phyloP scores from a whole-genome alignment of 345 rosid species.

The Eutrema heterophyllum region DNA sequence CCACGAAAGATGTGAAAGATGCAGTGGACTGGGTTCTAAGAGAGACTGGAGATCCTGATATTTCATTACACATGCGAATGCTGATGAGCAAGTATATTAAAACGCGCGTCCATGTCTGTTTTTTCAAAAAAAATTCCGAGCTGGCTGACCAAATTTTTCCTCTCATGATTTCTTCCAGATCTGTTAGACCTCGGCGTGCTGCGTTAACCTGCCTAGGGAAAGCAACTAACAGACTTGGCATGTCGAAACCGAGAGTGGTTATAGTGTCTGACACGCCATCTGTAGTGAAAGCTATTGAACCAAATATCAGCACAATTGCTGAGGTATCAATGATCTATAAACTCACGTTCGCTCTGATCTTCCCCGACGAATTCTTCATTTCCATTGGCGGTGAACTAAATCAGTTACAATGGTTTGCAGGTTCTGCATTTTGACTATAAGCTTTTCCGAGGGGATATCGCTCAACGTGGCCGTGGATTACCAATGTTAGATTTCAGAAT shows the following conservation, averaged over 20 bases:
- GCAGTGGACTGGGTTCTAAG: constrained; percentile 77
- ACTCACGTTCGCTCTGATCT: neutral
- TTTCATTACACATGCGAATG: constrained; percentile 92
- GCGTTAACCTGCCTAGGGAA: constrained; percentile 63
- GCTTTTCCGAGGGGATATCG: constrained; percentile 56
- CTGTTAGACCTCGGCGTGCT: constrained; percentile 72
- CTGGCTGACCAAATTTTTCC: neutral
- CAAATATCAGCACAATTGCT: constrained; percentile 60
- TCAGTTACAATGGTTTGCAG: constrained; percentile 37
- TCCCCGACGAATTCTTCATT: neutral
- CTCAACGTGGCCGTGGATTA: constrained; percentile 35
- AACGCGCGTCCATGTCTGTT: neutral
- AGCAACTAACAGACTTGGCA: constrained; percentile 39
- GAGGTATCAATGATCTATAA: constrained; percentile 54
- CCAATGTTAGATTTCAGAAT: constrained; percentile 57
- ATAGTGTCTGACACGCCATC: constrained; percentile 87
- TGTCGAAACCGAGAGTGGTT: constrained; percentile 61
- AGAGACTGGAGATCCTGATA: constrained; percentile 66
- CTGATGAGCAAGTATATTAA: constrained; percentile 63
- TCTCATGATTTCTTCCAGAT: constrained; percentile 41
- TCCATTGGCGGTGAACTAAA: neutral
- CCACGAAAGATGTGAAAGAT: constrained; percentile 67
- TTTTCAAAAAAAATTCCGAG: neutral
- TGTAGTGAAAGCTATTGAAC: constrained; percentile 43
- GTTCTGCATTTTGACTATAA: constrained; percentile 79